Evolutionary conservation across 2,329 filamentous ascomycete genomes (phyloP).

Genomic region (Incumbomyces delicatus): DNA sequence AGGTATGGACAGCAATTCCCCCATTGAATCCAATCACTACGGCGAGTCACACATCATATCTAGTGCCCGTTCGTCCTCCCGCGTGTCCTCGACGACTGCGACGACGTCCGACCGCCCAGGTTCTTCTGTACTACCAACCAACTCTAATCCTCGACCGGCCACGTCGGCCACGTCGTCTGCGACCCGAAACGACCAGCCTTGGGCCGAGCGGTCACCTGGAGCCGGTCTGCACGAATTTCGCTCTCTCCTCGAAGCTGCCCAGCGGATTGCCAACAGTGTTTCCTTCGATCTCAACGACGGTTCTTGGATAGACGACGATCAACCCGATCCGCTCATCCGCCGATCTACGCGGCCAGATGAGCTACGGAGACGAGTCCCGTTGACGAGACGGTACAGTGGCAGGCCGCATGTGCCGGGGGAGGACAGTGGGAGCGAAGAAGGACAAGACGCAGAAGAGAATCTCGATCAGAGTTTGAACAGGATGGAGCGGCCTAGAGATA

Average conservation of each 20-base stretch:
- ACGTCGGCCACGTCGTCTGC: no score
- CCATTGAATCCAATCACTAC: no score
- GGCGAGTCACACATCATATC: no score
- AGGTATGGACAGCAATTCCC: no score
- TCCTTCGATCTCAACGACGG: not conserved
- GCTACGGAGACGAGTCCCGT: not conserved
- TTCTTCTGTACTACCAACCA: no score
- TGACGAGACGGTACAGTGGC: slow-evolving; percentile 3
- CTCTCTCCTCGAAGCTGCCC: slow-evolving; percentile 4
- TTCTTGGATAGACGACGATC: not conserved
- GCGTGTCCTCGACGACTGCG: no score
- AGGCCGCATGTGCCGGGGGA: slow-evolving; percentile 5
- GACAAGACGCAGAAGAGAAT: not conserved
- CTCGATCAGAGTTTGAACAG: not conserved
- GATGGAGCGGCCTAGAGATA: not conserved
- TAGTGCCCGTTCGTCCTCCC: no score
- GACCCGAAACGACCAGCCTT: not conserved
- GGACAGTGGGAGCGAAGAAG: slow-evolving; percentile 3
- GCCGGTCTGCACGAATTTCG: slow-evolving; percentile 2
- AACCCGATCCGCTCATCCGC: not conserved
- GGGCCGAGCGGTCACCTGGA: not conserved
- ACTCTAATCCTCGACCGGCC: no score
- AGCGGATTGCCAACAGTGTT: slow-evolving; percentile 1
- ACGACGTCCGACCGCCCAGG: no score
- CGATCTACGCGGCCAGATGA: not conserved